A percentile compares a stretch with the other conserved stretches of the same genome.
Conservation (phyloP, 169 alveolate species). For the Cryptosporidium tyzzeri region DNA sequence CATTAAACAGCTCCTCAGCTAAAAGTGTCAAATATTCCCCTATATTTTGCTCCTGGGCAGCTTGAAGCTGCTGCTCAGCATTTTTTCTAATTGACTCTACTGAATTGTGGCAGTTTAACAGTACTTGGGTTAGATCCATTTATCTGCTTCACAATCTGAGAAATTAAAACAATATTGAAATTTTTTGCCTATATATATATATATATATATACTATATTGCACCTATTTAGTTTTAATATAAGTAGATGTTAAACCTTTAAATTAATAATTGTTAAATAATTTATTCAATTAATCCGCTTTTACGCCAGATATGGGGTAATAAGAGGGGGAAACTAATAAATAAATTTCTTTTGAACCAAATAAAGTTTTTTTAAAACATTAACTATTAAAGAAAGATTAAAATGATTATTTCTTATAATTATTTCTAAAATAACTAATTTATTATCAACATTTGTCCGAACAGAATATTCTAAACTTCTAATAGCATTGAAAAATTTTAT, state of each 20-base stretch:
- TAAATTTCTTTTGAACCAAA: background rate
- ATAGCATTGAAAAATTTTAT: too few relatives aligned
- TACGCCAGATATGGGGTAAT: slow-evolving; percentile 60
- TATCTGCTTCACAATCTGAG: slow-evolving; percentile 47
- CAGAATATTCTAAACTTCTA: background rate
- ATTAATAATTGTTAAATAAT: slow-evolving; percentile 2
- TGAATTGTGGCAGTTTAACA: slow-evolving; percentile 74
- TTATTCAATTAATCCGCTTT: slow-evolving; percentile 21
- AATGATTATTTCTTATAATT: background rate
- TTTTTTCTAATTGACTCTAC: slow-evolving; percentile 72
- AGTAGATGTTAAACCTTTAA: slow-evolving; percentile 1
- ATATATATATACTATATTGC: background rate
- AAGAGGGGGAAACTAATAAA: slow-evolving; percentile 27
- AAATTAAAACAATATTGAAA: background rate
- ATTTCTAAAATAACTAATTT: too few relatives aligned
- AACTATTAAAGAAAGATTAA: background rate
- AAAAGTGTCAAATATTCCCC: slow-evolving; percentile 50
- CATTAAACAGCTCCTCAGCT: slow-evolving; percentile 71
- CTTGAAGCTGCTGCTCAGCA: slow-evolving; percentile 73
- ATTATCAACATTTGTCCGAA: background rate
- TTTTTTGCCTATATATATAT: background rate
- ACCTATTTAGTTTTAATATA: slow-evolving; percentile 1
- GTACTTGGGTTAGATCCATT: slow-evolving; percentile 76
- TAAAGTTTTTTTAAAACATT: background rate
- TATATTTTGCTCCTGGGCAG: slow-evolving; percentile 58